phyloP scores from a whole-genome alignment of 2,329 filamentous ascomycete species.

The Alternaria triticina region DNA sequence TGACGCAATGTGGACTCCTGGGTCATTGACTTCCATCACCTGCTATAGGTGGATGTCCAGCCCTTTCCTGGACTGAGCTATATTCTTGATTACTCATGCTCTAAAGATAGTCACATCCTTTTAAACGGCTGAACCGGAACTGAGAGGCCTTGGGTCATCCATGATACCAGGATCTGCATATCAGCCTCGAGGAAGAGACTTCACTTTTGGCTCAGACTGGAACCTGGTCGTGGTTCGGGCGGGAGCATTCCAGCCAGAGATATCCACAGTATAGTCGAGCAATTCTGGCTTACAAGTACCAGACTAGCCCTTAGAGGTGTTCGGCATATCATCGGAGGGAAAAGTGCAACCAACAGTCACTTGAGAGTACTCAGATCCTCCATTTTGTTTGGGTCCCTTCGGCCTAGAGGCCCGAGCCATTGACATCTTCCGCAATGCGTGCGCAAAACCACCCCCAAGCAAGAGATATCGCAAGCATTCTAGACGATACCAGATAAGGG shows the following conservation, averaged over 20 bases:
- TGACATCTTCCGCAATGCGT: not conserved
- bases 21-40: not conserved
- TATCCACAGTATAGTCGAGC: not conserved
- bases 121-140: not conserved
- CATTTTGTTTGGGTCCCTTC: not conserved
- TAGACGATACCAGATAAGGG: not conserved
- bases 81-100: not conserved
- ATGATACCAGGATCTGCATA: not conserved
- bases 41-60: not conserved
- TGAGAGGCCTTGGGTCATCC: not conserved
- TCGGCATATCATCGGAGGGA: not conserved
- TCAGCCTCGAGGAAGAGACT: not conserved
- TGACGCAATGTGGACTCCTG: not conserved
- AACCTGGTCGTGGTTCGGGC: not conserved
- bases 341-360: not conserved
- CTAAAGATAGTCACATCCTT: not conserved
- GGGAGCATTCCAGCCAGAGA: not conserved
- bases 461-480: not conserved
- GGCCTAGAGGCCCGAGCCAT: not conserved
- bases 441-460: not conserved
- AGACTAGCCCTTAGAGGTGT: not conserved
- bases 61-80: not conserved
- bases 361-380: not conserved
- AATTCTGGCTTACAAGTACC: not conserved
- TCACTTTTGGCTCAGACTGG: not conserved